Percentiles rank a stretch among this genome's conserved stretches.
These are phyloP conservation scores for Xerocomus spinulosus DNA, from an alignment of 768 basidiomycete genomes.

Conservation along the genomic window DNA sequence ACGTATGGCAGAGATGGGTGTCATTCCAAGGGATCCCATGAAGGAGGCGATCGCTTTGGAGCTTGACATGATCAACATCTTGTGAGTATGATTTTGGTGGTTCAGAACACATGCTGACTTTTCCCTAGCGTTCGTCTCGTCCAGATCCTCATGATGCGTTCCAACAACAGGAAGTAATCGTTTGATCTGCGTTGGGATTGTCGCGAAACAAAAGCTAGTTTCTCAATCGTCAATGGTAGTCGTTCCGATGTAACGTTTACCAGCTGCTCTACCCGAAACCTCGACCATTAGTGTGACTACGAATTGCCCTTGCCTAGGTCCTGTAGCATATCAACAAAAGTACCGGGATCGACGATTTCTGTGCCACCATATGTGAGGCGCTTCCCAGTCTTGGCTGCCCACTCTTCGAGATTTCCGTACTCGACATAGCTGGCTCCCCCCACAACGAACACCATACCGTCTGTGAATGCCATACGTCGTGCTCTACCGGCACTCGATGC, in stretches of 20 bases:
- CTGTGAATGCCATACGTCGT: slow-evolving; percentile 72
- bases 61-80: slow-evolving; percentile 88
- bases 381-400: slow-evolving; percentile 80
- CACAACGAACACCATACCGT: slow-evolving; percentile 90
- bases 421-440: slow-evolving; percentile 98
- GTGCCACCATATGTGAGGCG: slow-evolving; percentile 92
- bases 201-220: not conserved
- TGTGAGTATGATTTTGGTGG: slow-evolving; percentile 42
- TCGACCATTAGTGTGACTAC: slow-evolving; percentile 30
- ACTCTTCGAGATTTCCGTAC: slow-evolving; percentile 94
- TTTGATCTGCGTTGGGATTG: not conserved
- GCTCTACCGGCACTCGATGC: slow-evolving; percentile 36
- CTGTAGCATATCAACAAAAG: slow-evolving; percentile 72
- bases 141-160: slow-evolving; percentile 69
- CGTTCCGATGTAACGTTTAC: not conserved
- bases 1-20: slow-evolving; percentile 64
- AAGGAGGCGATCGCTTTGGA: slow-evolving; percentile 75
- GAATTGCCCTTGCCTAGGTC: slow-evolving; percentile 48
- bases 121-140: slow-evolving; percentile 66
- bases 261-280: slow-evolving; percentile 12
- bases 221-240: slow-evolving; percentile 11
- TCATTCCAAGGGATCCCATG: slow-evolving; percentile 66
- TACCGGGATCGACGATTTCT: slow-evolving; percentile 86
- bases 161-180: slow-evolving; percentile 49
- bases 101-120: slow-evolving; percentile 8